Base-by-base conservation (phyloP, 1,284 basidiomycete species). In the Cutaneotrichosporon sp. region DNA sequence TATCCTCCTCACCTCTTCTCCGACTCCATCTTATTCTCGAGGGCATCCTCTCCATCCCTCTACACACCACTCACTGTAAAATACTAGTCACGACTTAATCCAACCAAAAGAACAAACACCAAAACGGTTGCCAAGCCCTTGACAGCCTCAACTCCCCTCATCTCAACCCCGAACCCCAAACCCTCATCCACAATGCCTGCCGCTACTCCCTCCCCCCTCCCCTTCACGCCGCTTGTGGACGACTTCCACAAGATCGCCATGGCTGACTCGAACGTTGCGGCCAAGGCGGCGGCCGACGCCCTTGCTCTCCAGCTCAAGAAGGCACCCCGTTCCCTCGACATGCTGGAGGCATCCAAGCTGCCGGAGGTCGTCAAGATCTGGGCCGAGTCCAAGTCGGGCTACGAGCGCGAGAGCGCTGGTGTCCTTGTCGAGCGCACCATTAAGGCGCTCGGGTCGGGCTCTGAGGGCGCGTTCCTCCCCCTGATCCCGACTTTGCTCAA, bases 401-500 rank as follows among this genome's bases (percentile, higher is more conserved):
- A 88, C 76, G 95, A 97, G 81, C 89, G 94, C 70, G 94, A 97
- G 84, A 92, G 90, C 18, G 90, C 90, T 16, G 89, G 90, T 40
- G 88, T 97, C 65, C 91, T 88, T 13, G 88, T 92, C 76, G 88
- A 90, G 72, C 90, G 92, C 10, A 80, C 94, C 18, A 87, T 89
- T 52, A 85, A 83, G 61, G 84, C 88, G 57, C 84, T 93, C 49
- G 90, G 91, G 16, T 83, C 89, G 47, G 86, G 94, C 40, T 83
- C 85, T 58, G 92, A 89, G 64, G 92, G 93, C n/a, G 84, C 92
- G 68, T 85, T 97, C 38, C 83, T 97, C 21, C 84, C 89, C 5
- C 88, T 89, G 26, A 86, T 99, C 56, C 86, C 91, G 13, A 78
- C 87, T 59, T 81, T 98, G 53, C 89, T 93, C 76, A 91, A 93